Conservation (phyloP, 257 asterid species). For the Solanum etuberosum region DNA sequence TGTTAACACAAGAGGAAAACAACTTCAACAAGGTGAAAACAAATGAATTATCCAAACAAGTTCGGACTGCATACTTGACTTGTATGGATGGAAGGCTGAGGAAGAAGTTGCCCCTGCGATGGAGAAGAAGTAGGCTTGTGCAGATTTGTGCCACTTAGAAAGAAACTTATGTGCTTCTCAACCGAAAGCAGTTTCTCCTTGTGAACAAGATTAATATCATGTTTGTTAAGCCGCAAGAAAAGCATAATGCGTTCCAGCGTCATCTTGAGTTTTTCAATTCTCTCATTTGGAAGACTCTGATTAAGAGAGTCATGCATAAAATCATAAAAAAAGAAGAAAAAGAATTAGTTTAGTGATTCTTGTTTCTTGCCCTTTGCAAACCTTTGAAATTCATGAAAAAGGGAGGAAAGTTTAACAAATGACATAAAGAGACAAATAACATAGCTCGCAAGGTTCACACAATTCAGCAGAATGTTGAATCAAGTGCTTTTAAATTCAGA, state of each 20-base stretch:
- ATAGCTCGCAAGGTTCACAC: no score
- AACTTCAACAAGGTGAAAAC: background rate
- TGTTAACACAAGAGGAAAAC: background rate
- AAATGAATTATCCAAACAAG: background rate
- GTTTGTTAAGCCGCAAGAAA: no score
- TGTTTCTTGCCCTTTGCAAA: background rate
- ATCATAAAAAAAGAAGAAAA: background rate
- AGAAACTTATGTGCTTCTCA: slow-evolving; percentile 56
- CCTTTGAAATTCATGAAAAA: no score
- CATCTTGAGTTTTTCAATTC: no score
- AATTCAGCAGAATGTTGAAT: no score
- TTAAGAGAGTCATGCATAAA: slow-evolving; percentile 57
- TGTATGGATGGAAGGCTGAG: slow-evolving; percentile 40
- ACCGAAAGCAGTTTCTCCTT: no score
- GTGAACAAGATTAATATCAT: no score
- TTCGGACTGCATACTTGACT: background rate
- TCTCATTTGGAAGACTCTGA: slow-evolving; percentile 54
- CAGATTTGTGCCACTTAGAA: slow-evolving; percentile 54
- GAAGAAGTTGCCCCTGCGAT: slow-evolving; percentile 67
- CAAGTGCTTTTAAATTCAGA: no score
- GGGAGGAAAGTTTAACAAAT: no score
- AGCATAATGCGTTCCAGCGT: no score
- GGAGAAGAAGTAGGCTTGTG: slow-evolving; percentile 39
- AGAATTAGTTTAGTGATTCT: background rate
- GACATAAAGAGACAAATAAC: no score